These are phyloP conservation scores for Fistulinella prunicolor DNA, from an alignment of 768 basidiomycete genomes.

Conservation along the genomic window DNA sequence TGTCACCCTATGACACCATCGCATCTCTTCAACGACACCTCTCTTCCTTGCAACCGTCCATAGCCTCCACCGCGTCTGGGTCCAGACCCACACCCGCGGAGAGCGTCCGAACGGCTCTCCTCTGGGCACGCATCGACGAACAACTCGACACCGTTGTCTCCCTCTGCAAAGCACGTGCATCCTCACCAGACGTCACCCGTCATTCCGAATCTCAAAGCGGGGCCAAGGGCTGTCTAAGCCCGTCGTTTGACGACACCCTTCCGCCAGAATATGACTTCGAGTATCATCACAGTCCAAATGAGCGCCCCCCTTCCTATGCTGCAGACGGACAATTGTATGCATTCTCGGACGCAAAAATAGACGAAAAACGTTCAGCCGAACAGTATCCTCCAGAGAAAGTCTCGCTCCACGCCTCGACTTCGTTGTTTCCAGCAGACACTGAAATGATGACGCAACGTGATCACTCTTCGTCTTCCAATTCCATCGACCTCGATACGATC, in stretches of 20 bases:
- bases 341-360: slow-evolving; percentile 9
- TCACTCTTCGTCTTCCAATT: slow-evolving; percentile 31
- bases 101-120: slow-evolving; percentile 56
- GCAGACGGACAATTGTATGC: slow-evolving; percentile 3
- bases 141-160: slow-evolving; percentile 67
- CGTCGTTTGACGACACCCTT: slow-evolving; percentile 31
- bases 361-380: slow-evolving; percentile 9
- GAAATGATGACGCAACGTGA: slow-evolving; percentile 1
- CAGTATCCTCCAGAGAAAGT: slow-evolving; percentile 24
- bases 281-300: slow-evolving; percentile 15
- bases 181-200: too few species aligned
- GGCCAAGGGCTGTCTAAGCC: background rate
- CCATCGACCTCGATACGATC: slow-evolving; percentile 81
- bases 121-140: slow-evolving; percentile 75
- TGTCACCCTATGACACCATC: slow-evolving; percentile 42
- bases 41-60: slow-evolving; percentile 56
- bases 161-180: slow-evolving; percentile 60
- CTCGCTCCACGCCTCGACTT: slow-evolving; percentile 3
- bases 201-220: slow-evolving; percentile 38
- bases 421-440: background rate
- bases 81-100: slow-evolving; percentile 39
- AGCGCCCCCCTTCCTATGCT: slow-evolving; percentile 28
- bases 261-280: slow-evolving; percentile 58
- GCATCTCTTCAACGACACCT: slow-evolving; percentile 65
- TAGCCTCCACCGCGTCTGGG: slow-evolving; percentile 3